Evolutionary conservation across 2,329 filamentous ascomycete genomes (phyloP), one percentile per base, ranked within the genome.

Genomic region (Emmonsiellopsis sp.): DNA sequence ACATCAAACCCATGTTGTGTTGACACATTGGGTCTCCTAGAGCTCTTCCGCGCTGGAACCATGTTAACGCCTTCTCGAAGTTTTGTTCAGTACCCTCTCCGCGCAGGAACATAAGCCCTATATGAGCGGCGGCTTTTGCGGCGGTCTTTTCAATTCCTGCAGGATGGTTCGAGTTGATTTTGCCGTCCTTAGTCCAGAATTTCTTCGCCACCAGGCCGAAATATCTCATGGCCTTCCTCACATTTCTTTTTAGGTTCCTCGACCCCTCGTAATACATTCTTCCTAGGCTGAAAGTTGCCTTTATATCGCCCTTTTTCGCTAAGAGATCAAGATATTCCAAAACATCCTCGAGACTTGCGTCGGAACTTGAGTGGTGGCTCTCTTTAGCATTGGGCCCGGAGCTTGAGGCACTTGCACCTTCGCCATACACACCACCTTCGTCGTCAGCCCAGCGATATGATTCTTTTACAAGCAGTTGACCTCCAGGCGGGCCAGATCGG

Each of bases 261-360:
- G 88, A 84, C 0, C 91, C 91, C 54, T 96, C 91, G 63, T 95
- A 95, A 66, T 94, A 87, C 57, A 95, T 81, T 58, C 88, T 84
- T 2, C 88, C 91, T 0, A 96, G 75, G 57, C 87, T 91, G 63
- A 91, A 90, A 0, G 88, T 92, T 0, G 91, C 88, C 65, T 88
- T 90, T 53, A 88, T 81, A 63, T 95, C 89, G 9, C 91, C 90
- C 66, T 95, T 95, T 56, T 91, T 83, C 5, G 89, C 89, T 78
- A 95, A 86, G 42, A 95, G 77, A 62, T 95, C 88, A 59, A 95
- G 76, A 62, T 95, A 98, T 66, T 98, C 93, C 55, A 98, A 83
- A 13, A 97, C 87, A 68, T 98, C 92, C 62, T 95, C 90, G 55
- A 96, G 82, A 13, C 88, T 87, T 1, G 90, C 89, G 62, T 95